Evolutionary conservation across 1,284 basidiomycete genomes (phyloP).

Genomic region (Ustilago cynodontis): DNA sequence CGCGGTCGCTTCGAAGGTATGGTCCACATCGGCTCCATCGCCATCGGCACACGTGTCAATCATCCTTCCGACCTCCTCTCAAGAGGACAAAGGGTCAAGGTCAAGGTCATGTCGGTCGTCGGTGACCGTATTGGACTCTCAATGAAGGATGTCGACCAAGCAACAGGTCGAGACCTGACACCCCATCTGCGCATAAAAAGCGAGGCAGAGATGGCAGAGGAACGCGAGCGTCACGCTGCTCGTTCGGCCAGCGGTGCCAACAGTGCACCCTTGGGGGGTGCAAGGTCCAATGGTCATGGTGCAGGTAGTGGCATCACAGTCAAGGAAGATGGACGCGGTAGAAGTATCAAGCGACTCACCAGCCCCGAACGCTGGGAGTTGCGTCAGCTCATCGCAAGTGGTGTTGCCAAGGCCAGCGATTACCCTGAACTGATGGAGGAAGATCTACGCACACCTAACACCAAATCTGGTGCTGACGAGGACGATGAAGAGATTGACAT

Average conservation of each 20-base stretch:
- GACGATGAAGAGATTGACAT: conserved; percentile 85
- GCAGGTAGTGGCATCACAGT: conserved; percentile 49
- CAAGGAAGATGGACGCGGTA: conserved; percentile 53
- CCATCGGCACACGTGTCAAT: conserved; percentile 80
- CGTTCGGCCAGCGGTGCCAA: conserved; percentile 72
- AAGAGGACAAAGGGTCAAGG: conserved; percentile 88
- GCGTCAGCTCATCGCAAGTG: conserved; percentile 97
- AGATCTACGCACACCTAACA: conserved; percentile 59
- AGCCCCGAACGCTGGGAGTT: conserved; percentile 99
- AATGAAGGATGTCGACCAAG: conserved; percentile 98
- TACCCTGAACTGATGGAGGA: conserved; percentile 93
- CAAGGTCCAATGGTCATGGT: conserved; percentile 18
- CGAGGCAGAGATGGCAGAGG: conserved; percentile 78
- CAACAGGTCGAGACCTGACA: conserved; percentile 86
- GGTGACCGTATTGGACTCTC: conserved; percentile 85
- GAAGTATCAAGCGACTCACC: conserved; percentile 84
- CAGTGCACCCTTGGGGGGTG: conserved; percentile 70
- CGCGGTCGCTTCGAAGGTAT: conserved; percentile 89
- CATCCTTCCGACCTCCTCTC: conserved; percentile 87
- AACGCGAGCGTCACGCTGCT: conserved; percentile 46
- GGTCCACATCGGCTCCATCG: conserved; percentile 94
- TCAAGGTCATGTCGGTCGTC: conserved; percentile 83
- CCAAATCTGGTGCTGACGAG: conserved; percentile 45
- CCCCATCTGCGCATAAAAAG: conserved; percentile 93
- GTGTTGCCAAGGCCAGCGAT: conserved; percentile 89